Conservation (phyloP, 345 rosid species). For the Salix koriyanagi region DNA sequence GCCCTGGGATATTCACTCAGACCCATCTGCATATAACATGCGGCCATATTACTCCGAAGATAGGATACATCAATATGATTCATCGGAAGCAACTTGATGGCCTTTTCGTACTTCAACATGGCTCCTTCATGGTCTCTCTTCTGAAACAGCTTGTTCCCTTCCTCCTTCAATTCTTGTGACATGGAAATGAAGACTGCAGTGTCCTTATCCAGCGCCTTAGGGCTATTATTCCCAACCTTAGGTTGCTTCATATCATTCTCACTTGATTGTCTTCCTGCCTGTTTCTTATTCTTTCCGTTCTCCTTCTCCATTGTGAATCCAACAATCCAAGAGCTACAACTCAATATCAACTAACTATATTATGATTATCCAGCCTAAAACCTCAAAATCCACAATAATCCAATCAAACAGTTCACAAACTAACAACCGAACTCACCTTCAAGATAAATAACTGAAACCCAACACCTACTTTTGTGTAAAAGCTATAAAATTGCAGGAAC, state of each 20-base stretch:
- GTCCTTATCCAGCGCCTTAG: constrained; percentile 43
- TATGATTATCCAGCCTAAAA: not conserved
- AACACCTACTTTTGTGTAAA: not conserved
- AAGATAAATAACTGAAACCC: constrained; percentile 12
- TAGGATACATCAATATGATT: constrained; percentile 61
- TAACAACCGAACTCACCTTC: constrained; percentile 11
- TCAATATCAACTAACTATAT: constrained; percentile 8
- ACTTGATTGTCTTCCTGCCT: constrained; percentile 28
- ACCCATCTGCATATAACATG: constrained; percentile 90
- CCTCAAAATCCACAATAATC: constrained; percentile 8
- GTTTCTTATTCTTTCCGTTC: constrained; percentile 42
- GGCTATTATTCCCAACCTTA: constrained; percentile 27
- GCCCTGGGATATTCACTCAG: constrained; percentile 68
- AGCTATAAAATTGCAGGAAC: not conserved
- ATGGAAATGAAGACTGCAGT: constrained; percentile 43
- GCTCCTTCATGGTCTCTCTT: constrained; percentile 73
- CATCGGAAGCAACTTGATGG: constrained; percentile 70
- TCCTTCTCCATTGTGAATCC: constrained; percentile 45
- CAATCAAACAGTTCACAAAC: constrained; percentile 1
- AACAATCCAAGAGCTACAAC: constrained; percentile 8
- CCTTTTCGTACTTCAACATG: constrained; percentile 67
- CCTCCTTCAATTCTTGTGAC: constrained; percentile 73
- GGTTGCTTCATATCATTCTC: constrained; percentile 40
- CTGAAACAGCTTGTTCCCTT: constrained; percentile 80
- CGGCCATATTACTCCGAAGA: constrained; percentile 73